Base-by-base conservation (phyloP, 192 early-diverging fungal genomes). In the Thoreauomyces humboldtii region DNA sequence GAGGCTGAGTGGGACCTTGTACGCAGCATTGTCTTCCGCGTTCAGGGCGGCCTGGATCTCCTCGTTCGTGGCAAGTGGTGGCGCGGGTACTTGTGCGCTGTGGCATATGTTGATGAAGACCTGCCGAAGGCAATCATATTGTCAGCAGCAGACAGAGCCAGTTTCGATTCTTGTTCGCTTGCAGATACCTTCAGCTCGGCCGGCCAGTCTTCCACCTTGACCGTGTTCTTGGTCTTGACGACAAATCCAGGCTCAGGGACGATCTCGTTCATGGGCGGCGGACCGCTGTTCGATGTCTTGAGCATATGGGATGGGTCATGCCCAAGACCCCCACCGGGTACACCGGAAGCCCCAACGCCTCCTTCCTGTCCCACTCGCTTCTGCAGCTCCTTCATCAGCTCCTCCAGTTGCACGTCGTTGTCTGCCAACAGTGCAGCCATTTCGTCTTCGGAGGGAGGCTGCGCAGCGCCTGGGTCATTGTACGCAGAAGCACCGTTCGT, bases 101-200 rank as follows among this genome's bases (percentile, higher is more conserved):
- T 84, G 73, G 48, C 87, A 88, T n/a, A 89, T 48, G 54, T 89
- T 89, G 51, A 89, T 79, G 61, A 83, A 88, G 0, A 89, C 70
- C 41, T 70, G 51, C 3, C 7, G 12, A n/a, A n/a, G 17, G 5
- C 28, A 57, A 46, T 3, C 44, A n/a, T 46, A n/a, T n/a, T n/a
- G n/a, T n/a, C n/a, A n/a, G n/a, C n/a, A n/a, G n/a, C n/a, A n/a
- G n/a, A n/a, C n/a, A n/a, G n/a, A n/a, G n/a, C n/a, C n/a, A n/a
- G n/a, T n/a, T n/a, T n/a, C n/a, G n/a, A n/a, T n/a, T 11, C 11
- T 42, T 14, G 38, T 41, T 41, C 22, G 25, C 52, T 11, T 7
- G 33, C 6, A 34, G 11, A 4, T 73, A 67, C 83, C 81, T 61
- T 59, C 65, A 29, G 25, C 57, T 74, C 57, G 46, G 54, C 52